phyloP scores from a whole-genome alignment of 202 grass and related monocot genomes.

The Digitaria exilis region DNA sequence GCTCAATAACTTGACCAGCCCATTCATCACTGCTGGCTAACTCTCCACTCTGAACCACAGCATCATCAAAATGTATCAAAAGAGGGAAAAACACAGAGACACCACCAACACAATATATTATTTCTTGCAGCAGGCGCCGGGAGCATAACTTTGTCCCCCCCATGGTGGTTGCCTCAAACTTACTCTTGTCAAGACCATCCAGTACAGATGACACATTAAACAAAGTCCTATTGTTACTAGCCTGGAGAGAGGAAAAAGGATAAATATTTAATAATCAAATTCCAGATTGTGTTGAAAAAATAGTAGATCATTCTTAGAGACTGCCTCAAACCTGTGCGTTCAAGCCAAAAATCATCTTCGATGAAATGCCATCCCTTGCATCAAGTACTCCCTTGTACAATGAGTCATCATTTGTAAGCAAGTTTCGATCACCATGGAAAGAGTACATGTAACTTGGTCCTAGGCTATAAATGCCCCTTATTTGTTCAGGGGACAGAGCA shows the following conservation, averaged over 20 bases:
- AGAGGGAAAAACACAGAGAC: slow-evolving; percentile 98
- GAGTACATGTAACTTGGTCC: slow-evolving; percentile 99
- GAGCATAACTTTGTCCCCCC: slow-evolving; percentile 89
- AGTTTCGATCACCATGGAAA: slow-evolving; percentile 86
- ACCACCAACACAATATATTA: slow-evolving; percentile 98
- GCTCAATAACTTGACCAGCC: slow-evolving; percentile 84
- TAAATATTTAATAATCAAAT: slow-evolving; percentile 36
- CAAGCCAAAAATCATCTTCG: slow-evolving; percentile 96
- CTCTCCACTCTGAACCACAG: slow-evolving; percentile 55
- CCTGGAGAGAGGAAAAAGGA: slow-evolving; percentile 62
- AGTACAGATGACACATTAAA: slow-evolving; percentile 83
- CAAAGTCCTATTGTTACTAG: slow-evolving; percentile 72
- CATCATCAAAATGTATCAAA: slow-evolving; percentile 80
- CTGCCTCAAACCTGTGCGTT: slow-evolving; percentile 80
- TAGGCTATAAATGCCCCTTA: slow-evolving; percentile 86
- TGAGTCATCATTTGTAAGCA: slow-evolving; percentile 72
- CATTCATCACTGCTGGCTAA: slow-evolving; percentile 50
- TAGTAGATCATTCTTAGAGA: slow-evolving; percentile 22
- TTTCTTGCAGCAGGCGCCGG: slow-evolving; percentile 82
- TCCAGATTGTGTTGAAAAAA: slow-evolving; percentile 22
- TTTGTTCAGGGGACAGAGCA: slow-evolving; percentile 88
- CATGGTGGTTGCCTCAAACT: slow-evolving; percentile 82
- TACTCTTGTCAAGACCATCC: slow-evolving; percentile 83
- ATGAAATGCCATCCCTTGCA: slow-evolving; percentile 86
- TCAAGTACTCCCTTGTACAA: slow-evolving; percentile 74